These are phyloP conservation scores for Globisporangium emineosum DNA, from an alignment of 352 stramenopile species.

Conservation along the genomic window DNA sequence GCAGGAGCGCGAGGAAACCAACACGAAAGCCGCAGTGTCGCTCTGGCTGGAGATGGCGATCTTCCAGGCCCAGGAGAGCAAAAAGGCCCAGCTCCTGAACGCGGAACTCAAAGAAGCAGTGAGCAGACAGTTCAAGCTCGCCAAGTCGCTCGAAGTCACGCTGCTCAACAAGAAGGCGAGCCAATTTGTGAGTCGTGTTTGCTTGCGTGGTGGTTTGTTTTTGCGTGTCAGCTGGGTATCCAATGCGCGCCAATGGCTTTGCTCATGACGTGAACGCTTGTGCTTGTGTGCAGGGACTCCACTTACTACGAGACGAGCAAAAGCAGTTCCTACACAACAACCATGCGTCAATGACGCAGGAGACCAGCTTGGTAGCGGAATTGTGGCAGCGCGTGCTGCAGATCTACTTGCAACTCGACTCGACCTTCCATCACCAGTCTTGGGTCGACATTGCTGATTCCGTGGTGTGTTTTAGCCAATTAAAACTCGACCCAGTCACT, in stretches of 20 bases:
- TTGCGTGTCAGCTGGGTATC: background rate
- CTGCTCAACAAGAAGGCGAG: constrained; percentile 21
- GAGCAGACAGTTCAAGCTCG: constrained; percentile 34
- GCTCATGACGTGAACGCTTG: background rate
- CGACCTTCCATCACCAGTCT: background rate
- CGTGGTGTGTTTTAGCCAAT: background rate
- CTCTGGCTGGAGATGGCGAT: constrained; percentile 43
- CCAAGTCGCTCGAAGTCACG: constrained; percentile 36
- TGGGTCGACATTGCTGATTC: constrained; percentile 1
- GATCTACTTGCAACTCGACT: background rate
- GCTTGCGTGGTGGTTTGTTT: background rate
- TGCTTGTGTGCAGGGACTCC: background rate
- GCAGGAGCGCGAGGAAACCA: background rate
- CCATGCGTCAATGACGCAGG: background rate
- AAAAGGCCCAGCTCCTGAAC: constrained; percentile 41
- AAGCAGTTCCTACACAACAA: constrained; percentile 3
- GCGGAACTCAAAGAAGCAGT: constrained; percentile 35
- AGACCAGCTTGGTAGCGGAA: background rate
- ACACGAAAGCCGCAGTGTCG: constrained; percentile 12
- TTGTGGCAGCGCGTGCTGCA: background rate
- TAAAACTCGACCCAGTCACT: background rate
- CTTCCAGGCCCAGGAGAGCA: constrained; percentile 33
- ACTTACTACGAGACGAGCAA: constrained; percentile 13
- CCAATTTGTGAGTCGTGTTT: constrained; percentile 15
- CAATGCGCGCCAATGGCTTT: background rate